Evolutionary conservation across 805 yeast species (phyloP), one percentile per base, ranked within the genome.

Genomic region (Ogataea trehaloabstinens): DNA sequence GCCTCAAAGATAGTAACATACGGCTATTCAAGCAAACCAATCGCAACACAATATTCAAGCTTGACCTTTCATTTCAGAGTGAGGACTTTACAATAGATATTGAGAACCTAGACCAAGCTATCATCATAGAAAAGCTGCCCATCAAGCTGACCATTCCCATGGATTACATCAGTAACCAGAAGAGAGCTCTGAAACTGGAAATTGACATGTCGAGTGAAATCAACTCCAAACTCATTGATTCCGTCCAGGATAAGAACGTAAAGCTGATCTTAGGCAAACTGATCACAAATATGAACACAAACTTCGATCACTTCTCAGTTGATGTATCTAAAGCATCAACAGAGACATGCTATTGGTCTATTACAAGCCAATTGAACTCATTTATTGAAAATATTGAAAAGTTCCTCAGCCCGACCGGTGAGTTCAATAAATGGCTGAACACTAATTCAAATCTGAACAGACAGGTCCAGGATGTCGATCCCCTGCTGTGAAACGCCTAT

Each of bases 331-430:
- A 22, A 8, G 28, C 31, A 4, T 16, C 19, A n/a, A 30, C 10
- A 1, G 25, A 10, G 7, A n/a, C n/a, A n/a, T n/a, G n/a, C n/a
- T 38, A 31, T 10, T 52, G 58, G 54, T 48, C 61, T 2, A 47
- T 63, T 5, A 58, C 66, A 1, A 44, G 61, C 28, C 66, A 63
- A 42, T 19, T 64, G 15, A 64, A 63, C 37, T 49, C 53, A 29
- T 54, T 62, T 27, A 50, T 61, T 6, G 51, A 52, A 20, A 57
- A 64, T 43, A 49, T 62, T 27, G 64, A 61, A 28, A 62, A 60
- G 48, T 60, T 62, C 34, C 41, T 62, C 42, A 54, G 52, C 18
- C 57, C 59, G 12, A 35, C 38, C 1, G 38, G 38, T 1, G 65
- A 57, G 16, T 62, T 62, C 22, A 37, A 35, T 21, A 51, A 46